Percentiles rank a stretch among this genome's conserved stretches.
phyloP scores from a whole-genome alignment of 768 basidiomycete species.

The Lactarius sanguifluus region DNA sequence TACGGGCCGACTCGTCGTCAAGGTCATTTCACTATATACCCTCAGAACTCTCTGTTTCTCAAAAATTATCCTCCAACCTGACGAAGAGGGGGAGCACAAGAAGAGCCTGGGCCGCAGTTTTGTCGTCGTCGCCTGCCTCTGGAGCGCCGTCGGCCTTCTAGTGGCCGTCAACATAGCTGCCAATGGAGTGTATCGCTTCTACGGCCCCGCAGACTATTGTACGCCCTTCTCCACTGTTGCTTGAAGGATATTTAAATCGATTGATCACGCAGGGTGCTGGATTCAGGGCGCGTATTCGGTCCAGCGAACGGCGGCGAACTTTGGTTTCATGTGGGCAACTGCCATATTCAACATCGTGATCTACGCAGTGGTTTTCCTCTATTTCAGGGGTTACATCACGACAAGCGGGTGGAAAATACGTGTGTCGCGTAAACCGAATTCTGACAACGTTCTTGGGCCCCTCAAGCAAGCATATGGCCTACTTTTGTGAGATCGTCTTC shows the following conservation, averaged over 20 bases:
- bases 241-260: background rate
- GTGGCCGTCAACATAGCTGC: slow-evolving; percentile 40
- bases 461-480: background rate
- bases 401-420: slow-evolving; percentile 36
- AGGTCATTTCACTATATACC: slow-evolving; percentile 43
- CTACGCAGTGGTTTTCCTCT: slow-evolving; percentile 46
- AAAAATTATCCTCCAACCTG: background rate
- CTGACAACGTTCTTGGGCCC: background rate
- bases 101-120: background rate
- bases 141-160: slow-evolving; percentile 43
- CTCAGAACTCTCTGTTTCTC: slow-evolving; percentile 40
- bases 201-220: slow-evolving; percentile 46
- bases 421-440: background rate
- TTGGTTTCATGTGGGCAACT: slow-evolving; percentile 50
- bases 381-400: slow-evolving; percentile 41
- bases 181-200: slow-evolving; percentile 38
- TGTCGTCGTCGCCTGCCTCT: slow-evolving; percentile 35
- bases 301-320: slow-evolving; percentile 47
- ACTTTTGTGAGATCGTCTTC: slow-evolving; percentile 1
- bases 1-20: slow-evolving; percentile 3
- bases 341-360: slow-evolving; percentile 43
- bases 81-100: background rate
- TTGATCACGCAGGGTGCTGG: slow-evolving; percentile 47
- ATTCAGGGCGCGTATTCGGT: slow-evolving; percentile 38
- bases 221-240: slow-evolving; percentile 19